Percentiles rank a stretch among this genome's conserved stretches.
These are phyloP conservation scores for Ophiosphaerella narmari DNA, from an alignment of 2,329 filamentous ascomycete species.

Conservation along the genomic window DNA sequence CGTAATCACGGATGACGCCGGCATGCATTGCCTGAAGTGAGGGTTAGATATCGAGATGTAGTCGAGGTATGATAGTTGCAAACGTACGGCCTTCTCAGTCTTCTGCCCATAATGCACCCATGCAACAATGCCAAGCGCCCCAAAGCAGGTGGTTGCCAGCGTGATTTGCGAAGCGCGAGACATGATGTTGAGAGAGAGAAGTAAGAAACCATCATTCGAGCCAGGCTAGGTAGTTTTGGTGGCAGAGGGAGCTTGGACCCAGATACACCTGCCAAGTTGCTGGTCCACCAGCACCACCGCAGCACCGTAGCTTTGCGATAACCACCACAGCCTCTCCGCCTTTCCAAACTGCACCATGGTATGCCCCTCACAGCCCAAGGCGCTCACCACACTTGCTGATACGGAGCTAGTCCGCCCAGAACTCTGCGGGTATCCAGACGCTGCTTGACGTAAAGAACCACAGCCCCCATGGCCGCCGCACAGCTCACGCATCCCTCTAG, in stretches of 20 bases:
- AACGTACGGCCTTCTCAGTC: conserved; percentile 70
- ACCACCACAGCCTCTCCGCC: conserved; percentile 16
- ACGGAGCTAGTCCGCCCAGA: conserved; percentile 81
- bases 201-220: conserved; percentile 1
- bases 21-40: conserved; percentile 82
- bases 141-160: conserved; percentile 74
- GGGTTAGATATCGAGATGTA: conserved; percentile 12
- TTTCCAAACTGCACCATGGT: conserved; percentile 32
- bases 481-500: conserved; percentile 58
- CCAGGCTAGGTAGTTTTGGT: conserved; percentile 16
- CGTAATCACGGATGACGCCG: conserved; percentile 91
- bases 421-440: conserved; percentile 97
- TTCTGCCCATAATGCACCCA: conserved; percentile 91
- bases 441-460: conserved; percentile 85
- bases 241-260: conserved; percentile 39
- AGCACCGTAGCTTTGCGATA: conserved; percentile 25
- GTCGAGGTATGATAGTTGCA: background rate
- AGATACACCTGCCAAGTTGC: conserved; percentile 19
- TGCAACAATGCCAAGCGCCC: conserved; percentile 75
- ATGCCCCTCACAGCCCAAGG: background rate
- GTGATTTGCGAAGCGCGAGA: conserved; percentile 89
- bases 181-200: conserved; percentile 60
- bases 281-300: conserved; percentile 32
- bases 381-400: conserved; percentile 22
- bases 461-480: conserved; percentile 26